Evolutionary conservation across 257 asterid species (phyloP).

Genomic region (Solanum medicagineum): DNA sequence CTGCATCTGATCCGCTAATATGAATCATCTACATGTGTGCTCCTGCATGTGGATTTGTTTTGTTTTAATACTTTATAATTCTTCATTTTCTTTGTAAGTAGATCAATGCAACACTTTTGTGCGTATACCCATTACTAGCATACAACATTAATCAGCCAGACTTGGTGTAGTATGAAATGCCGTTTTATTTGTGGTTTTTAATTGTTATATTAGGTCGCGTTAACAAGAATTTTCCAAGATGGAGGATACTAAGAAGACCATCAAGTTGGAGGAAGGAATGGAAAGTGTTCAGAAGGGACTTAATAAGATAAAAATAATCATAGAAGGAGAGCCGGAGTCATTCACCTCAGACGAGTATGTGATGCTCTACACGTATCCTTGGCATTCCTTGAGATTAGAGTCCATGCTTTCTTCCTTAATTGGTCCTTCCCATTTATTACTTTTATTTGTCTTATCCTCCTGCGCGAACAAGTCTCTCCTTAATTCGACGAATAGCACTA

Average conservation of each 20-base stretch:
- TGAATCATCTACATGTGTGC: too few species aligned
- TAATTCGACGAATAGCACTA: constrained; percentile 18
- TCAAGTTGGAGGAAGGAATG: constrained; percentile 38
- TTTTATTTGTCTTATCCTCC: not conserved
- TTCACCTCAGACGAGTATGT: constrained; percentile 36
- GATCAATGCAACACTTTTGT: not conserved
- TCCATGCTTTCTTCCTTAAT: not conserved
- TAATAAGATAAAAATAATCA: constrained; percentile 25
- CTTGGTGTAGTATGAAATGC: not conserved
- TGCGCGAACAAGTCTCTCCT: not conserved
- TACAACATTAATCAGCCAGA: not conserved
- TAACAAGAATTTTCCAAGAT: not conserved
- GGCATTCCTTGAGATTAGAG: not conserved
- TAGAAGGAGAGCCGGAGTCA: constrained; percentile 16
- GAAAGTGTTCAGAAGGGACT: constrained; percentile 26
- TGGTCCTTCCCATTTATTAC: not conserved
- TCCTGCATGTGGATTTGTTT: too few species aligned
- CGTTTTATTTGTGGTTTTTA: not conserved
- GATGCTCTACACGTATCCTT: constrained; percentile 43
- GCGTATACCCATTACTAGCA: not conserved
- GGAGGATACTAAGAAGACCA: not conserved
- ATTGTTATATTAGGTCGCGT: not conserved
- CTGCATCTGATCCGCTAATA: too few species aligned
- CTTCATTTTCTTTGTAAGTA: not conserved
- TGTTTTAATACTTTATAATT: too few species aligned